Base-by-base conservation (phyloP, 768 basidiomycete genomes). In the Mycena filopes region DNA sequence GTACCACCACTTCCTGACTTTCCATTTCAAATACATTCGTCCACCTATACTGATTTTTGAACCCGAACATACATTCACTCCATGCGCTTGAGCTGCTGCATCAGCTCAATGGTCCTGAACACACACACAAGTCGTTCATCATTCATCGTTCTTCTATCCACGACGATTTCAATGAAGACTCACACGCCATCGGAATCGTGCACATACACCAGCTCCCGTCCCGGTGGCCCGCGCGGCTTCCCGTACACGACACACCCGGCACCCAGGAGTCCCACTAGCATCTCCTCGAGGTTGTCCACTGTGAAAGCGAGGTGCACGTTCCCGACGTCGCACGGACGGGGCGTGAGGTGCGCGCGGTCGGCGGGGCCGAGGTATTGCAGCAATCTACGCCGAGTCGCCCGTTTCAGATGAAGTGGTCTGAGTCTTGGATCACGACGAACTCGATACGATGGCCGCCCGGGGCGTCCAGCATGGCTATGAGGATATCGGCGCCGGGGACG, bases 131-230 rank as follows among this genome's bases (percentile, higher is more conserved):
- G n/a, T n/a, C n/a, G n/a, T n/a, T n/a, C n/a, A n/a, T n/a, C n/a
- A n/a, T n/a, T n/a, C n/a, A n/a, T n/a, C n/a, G n/a, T n/a, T n/a
- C n/a, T n/a, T n/a, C n/a, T n/a, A n/a, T n/a, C n/a, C n/a, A n/a
- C n/a, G n/a, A n/a, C n/a, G n/a, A n/a, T n/a, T n/a, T n/a, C n/a
- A n/a, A n/a, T n/a, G n/a, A 23, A 21, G 20, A 53, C 51, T 53
- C 51, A 53, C 51, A 53, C 51, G 8, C 51, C 51, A 16, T 53
- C 51, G 18, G 40, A 53, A 21, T 53, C 51, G n/a, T 53, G 49
- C 31, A 53, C 12, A 26, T 53, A 53, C 23, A 53, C 36, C 15
- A 41, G 15, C 13, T 54, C 51, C 38, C 18, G 3, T 11, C 25
- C 51, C 38, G 51, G 51, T 3, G 51, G 38, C 15, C 51, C 51